Evolutionary conservation across 2,329 filamentous ascomycete species (phyloP), one percentile per base, ranked within the genome.

Genomic region (Xylaria sp.): DNA sequence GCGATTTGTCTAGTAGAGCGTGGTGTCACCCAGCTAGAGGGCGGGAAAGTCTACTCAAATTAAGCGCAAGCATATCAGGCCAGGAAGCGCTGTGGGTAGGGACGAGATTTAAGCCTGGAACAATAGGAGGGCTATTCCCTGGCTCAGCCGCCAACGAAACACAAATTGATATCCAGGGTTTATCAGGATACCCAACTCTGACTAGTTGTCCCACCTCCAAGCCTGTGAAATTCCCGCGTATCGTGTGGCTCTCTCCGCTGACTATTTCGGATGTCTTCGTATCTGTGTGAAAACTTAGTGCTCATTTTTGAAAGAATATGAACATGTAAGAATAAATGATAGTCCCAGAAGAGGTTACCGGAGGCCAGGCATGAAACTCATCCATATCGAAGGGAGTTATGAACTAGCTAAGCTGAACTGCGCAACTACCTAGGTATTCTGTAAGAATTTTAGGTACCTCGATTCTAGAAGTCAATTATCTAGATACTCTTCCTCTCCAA

Each of bases 141-240:
- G 51, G 59, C 58, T 63, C 28, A 66, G 60, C 63, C 64, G 61
- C 60, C 50, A 54, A 61, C 39, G 52, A 62, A 63, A 55, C 58
- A 46, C 39, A 70, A 71, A 70, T 71, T 71, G 69, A 73, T 68
- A 70, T 65, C 56, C 55, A 65, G 60, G 55, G 57, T 68, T 71
- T 64, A 67, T 68, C 63, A 72, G 67, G 70, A 72, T 70, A 70
- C 63, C 59, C 39, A 54, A 64, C 23, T 51, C 48, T 9, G 18
- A 46, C 60, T 34, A 34, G 12, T 20, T 15, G 10, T 50, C 55
- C n/a, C 23, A 8, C 15, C 55, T 32, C 34, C n/a, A 12, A 15
- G 3, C 51, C 25, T 13, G 9, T 60, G 51, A n/a, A 4, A 57
- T 65, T 4, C 10, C 25, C 12, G 6, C 34, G 32, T 55, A 13